phyloP scores from a whole-genome alignment of 441 rosid species.

The Geranium incanum region DNA sequence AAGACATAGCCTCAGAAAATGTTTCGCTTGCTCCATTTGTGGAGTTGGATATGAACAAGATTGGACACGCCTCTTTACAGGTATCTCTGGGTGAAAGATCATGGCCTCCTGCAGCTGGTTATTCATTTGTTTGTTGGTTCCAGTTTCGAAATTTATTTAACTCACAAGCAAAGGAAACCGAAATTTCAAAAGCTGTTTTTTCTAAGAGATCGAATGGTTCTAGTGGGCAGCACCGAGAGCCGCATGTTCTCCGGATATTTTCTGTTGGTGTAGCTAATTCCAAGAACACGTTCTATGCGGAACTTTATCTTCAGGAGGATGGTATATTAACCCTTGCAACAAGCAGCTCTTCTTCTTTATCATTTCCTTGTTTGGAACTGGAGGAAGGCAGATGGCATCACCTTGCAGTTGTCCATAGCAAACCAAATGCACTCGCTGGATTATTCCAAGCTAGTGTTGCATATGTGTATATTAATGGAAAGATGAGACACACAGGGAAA shows the following conservation, averaged over 20 bases:
- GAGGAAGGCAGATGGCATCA: slow-evolving; percentile 99
- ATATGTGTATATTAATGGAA: slow-evolving; percentile 91
- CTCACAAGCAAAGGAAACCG: slow-evolving; percentile 54
- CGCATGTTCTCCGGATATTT: slow-evolving; percentile 63
- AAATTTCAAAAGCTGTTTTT: slow-evolving; percentile 46
- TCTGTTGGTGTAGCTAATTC: slow-evolving; percentile 86
- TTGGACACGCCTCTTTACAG: slow-evolving; percentile 92
- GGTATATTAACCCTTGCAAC: slow-evolving; percentile 96
- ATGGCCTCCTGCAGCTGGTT: slow-evolving; percentile 99
- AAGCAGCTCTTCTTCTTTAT: slow-evolving; percentile 78
- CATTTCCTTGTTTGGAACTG: slow-evolving; percentile 92
- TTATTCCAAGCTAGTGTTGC: slow-evolving; percentile 99
- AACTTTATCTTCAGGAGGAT: slow-evolving; percentile 93
- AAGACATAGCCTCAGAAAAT: slow-evolving; percentile 69
- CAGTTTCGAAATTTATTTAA: slow-evolving; percentile 69
- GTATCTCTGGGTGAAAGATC: slow-evolving; percentile 97
- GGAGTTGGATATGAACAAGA: slow-evolving; percentile 89
- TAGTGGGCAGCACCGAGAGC: slow-evolving; percentile 53
- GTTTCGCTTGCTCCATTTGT: slow-evolving; percentile 79
- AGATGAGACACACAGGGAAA: slow-evolving; percentile 94
- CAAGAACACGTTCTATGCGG: slow-evolving; percentile 79
- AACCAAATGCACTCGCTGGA: slow-evolving; percentile 99
- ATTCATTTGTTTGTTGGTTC: slow-evolving; percentile 96
- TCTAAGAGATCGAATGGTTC: slow-evolving; percentile 42
- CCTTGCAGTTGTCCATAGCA: slow-evolving; percentile 99